Evolutionary conservation across 108 stramenopile species (phyloP).

Genomic region (Cyclotella atomus): DNA sequence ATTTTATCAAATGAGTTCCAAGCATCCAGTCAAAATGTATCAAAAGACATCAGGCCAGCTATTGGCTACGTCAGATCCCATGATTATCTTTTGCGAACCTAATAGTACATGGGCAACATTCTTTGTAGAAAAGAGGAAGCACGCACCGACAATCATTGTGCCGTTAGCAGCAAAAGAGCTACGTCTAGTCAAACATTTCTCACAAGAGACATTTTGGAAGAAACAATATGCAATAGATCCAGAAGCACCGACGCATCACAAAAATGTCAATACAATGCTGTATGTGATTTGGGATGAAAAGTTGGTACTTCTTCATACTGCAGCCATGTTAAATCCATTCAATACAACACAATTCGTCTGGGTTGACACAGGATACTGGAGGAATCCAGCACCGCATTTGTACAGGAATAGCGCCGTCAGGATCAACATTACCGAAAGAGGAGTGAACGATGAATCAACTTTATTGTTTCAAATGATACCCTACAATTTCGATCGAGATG

Average conservation of each 20-base stretch:
- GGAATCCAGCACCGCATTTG: constrained; percentile 47
- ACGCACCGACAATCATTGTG: constrained; percentile 51
- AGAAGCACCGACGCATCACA: constrained; percentile 48
- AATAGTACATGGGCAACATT: constrained; percentile 44
- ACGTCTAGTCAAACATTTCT: constrained; percentile 29
- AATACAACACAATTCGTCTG: constrained; percentile 50
- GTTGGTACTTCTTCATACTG: constrained; percentile 42
- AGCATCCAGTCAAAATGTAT: constrained; percentile 48
- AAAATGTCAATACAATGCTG: constrained; percentile 44
- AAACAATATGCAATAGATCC: constrained; percentile 57
- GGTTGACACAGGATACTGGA: constrained; percentile 54
- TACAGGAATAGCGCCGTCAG: constrained; percentile 40
- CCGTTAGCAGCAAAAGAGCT: constrained; percentile 39
- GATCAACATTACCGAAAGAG: constrained; percentile 48
- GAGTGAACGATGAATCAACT: constrained; percentile 42
- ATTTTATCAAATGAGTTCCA: constrained; percentile 54
- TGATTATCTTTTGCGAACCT: constrained; percentile 56
- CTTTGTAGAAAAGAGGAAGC: constrained; percentile 39
- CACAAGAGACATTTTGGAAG: constrained; percentile 54
- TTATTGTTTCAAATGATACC: constrained; percentile 46
- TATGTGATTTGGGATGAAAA: constrained; percentile 56
- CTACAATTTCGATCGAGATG: constrained; percentile 22
- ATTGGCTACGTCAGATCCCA: constrained; percentile 46
- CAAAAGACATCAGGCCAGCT: constrained; percentile 42
- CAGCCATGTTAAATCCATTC: constrained; percentile 55